A percentile compares a stretch with the other conserved stretches of the same genome.
phyloP scores from a whole-genome alignment of 768 basidiomycete species.

The Mrakia frigida region DNA sequence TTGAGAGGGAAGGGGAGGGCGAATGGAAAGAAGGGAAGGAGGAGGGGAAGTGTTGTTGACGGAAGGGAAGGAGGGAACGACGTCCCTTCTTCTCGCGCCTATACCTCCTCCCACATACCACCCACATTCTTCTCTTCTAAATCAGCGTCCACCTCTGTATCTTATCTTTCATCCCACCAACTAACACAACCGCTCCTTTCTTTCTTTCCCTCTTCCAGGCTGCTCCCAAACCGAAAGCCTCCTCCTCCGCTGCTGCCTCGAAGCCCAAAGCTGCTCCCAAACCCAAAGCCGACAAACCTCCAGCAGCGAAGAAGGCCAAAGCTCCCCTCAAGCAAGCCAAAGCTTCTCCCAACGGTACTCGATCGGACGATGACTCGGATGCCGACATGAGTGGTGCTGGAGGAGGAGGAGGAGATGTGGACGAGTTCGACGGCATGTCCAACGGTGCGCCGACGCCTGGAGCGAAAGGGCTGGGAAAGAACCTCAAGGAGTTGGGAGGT shows the following conservation, averaged over 20 bases:
- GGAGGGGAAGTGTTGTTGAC: too few species aligned
- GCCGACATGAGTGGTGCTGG: conserved; percentile 58
- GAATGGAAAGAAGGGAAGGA: too few species aligned
- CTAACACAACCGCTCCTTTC: too few species aligned
- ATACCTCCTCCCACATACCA: too few species aligned
- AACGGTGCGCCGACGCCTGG: conserved; percentile 27
- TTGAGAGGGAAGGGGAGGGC: too few species aligned
- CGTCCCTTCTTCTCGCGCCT: too few species aligned
- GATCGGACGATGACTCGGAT: conserved; percentile 44
- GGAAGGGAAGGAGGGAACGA: too few species aligned
- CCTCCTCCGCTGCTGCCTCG: not conserved
- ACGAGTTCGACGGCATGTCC: conserved; percentile 46
- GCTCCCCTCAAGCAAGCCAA: conserved; percentile 40
- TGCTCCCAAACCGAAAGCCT: conserved; percentile 14
- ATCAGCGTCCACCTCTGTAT: too few species aligned
- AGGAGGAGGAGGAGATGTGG: conserved; percentile 39
- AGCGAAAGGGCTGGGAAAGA: conserved; percentile 33
- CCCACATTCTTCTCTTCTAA: too few species aligned
- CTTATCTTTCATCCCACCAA: too few species aligned
- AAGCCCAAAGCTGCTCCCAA: conserved; percentile 28
- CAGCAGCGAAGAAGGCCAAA: conserved; percentile 49
- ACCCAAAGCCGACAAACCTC: conserved; percentile 40
- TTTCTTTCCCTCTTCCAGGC: not conserved
- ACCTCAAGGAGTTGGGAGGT: conserved; percentile 29
- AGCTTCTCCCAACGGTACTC: conserved; percentile 50